Conservation (phyloP, 495 filamentous ascomycete genomes). For the Saxophila tyrrhenica region DNA sequence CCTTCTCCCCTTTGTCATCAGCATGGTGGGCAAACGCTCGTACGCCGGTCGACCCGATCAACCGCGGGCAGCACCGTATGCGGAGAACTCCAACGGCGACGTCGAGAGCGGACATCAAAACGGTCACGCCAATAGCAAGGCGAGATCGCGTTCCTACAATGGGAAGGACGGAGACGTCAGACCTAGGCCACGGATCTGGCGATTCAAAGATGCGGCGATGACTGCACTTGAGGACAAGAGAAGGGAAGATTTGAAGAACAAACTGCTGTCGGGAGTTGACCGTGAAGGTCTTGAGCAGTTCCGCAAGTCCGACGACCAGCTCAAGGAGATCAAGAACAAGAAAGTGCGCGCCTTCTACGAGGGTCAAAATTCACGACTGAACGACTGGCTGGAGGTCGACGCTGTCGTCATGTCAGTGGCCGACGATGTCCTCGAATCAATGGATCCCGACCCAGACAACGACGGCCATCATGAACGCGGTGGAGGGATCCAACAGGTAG, state of each 20-base stretch:
- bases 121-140: neutral
- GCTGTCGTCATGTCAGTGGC: slow-evolving; percentile 37
- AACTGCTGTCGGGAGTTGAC: slow-evolving; percentile 36
- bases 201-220: slow-evolving; percentile 13
- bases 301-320: slow-evolving; percentile 36
- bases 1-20: no score
- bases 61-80: no score
- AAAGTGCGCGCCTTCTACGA: slow-evolving; percentile 39
- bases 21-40: neutral
- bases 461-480: slow-evolving; percentile 36
- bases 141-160: neutral
- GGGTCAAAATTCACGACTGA: slow-evolving; percentile 37
- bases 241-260: slow-evolving; percentile 32
- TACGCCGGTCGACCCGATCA: no score
- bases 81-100: neutral
- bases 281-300: slow-evolving; percentile 30
- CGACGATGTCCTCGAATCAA: slow-evolving; percentile 42
- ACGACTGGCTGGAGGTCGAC: slow-evolving; percentile 45
- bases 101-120: neutral
- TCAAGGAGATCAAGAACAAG: slow-evolving; percentile 38
- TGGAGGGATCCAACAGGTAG: slow-evolving; percentile 29
- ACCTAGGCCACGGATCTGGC: slow-evolving; percentile 11
- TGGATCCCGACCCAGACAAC: slow-evolving; percentile 41
- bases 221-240: slow-evolving; percentile 16
- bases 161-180: slow-evolving; percentile 1